These are phyloP conservation scores for Aspergillus pseudotamarii DNA, from an alignment of 2,329 filamentous ascomycete species.

Conservation along the genomic window DNA sequence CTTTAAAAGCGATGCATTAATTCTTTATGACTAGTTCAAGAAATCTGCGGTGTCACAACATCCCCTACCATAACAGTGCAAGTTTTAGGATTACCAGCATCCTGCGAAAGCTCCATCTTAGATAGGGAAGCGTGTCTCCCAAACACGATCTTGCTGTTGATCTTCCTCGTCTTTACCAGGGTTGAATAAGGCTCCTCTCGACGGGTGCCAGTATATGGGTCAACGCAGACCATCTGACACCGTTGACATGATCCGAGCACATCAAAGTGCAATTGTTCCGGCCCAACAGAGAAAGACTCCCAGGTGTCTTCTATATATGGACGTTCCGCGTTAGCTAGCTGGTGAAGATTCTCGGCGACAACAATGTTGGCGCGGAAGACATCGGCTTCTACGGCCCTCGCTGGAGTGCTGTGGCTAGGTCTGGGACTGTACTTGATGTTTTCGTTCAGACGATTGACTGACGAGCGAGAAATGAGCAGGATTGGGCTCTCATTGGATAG, in stretches of 20 bases:
- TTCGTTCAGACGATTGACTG: slow-evolving; percentile 75
- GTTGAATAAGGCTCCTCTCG: slow-evolving; percentile 87
- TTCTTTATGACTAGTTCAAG: background rate
- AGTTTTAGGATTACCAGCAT: slow-evolving; percentile 17
- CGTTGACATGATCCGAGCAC: slow-evolving; percentile 82
- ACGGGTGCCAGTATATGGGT: slow-evolving; percentile 78
- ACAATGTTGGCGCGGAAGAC: slow-evolving; percentile 91
- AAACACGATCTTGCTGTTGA: slow-evolving; percentile 85
- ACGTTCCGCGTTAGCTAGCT: slow-evolving; percentile 48
- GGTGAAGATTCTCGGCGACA: slow-evolving; percentile 58
- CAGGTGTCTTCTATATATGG: slow-evolving; percentile 83
- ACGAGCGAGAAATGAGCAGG: slow-evolving; percentile 77
- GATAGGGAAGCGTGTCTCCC: slow-evolving; percentile 69
- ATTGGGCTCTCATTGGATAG: slow-evolving; percentile 95
- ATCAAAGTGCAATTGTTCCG: slow-evolving; percentile 42
- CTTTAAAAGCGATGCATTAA: background rate
- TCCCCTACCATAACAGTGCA: slow-evolving; percentile 45
- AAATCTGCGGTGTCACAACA: slow-evolving; percentile 33
- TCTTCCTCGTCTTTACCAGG: slow-evolving; percentile 80
- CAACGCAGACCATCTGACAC: slow-evolving; percentile 95
- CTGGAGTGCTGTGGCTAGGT: slow-evolving; percentile 37
- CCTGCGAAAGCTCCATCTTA: slow-evolving; percentile 22
- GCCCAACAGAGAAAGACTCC: slow-evolving; percentile 68
- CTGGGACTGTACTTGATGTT: slow-evolving; percentile 61
- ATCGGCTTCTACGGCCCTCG: slow-evolving; percentile 64